A percentile compares a stretch with the other conserved stretches of the same genome.
Conservation (phyloP, 1,139 yeast genomes). For the Geotrichum histeridarum region DNA sequence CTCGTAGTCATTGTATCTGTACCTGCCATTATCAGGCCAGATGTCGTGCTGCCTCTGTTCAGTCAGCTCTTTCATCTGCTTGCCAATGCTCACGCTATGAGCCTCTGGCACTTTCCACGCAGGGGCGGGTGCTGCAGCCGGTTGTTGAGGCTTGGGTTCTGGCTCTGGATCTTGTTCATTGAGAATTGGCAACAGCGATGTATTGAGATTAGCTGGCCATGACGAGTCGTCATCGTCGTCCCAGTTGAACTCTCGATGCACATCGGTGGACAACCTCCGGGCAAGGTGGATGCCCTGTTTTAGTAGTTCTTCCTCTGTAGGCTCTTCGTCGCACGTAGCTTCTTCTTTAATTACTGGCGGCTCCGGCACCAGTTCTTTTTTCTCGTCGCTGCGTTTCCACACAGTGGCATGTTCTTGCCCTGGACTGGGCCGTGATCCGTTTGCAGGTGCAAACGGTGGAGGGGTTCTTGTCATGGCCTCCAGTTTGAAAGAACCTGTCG, state of each 20-base stretch:
- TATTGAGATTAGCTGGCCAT: neutral
- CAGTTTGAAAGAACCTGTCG: slow-evolving; percentile 36
- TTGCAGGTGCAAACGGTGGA: neutral
- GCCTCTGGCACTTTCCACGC: slow-evolving; percentile 22
- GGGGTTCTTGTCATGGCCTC: slow-evolving; percentile 33
- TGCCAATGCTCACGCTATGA: slow-evolving; percentile 26
- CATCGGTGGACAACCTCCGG: slow-evolving; percentile 33
- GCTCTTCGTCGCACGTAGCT: slow-evolving; percentile 8
- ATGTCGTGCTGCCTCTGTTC: slow-evolving; percentile 16
- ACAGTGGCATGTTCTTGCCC: slow-evolving; percentile 28
- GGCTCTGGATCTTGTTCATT: slow-evolving; percentile 5
- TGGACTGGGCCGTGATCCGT: slow-evolving; percentile 23
- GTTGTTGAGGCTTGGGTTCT: neutral
- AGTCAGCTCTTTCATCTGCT: slow-evolving; percentile 29
- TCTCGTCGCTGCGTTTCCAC: slow-evolving; percentile 27
- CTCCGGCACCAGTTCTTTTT: neutral
- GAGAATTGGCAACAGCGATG: neutral
- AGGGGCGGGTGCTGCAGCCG: slow-evolving; percentile 23
- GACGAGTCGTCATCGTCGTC: slow-evolving; percentile 39
- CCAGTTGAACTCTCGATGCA: slow-evolving; percentile 37
- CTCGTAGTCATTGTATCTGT: slow-evolving; percentile 32
- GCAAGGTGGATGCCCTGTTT: slow-evolving; percentile 37
- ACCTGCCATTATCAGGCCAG: slow-evolving; percentile 24
- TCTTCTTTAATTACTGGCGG: neutral
- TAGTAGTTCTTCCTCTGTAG: slow-evolving; percentile 32